Evolutionary conservation across 257 asterid genomes (phyloP).

Genomic region (Striga asiatica): DNA sequence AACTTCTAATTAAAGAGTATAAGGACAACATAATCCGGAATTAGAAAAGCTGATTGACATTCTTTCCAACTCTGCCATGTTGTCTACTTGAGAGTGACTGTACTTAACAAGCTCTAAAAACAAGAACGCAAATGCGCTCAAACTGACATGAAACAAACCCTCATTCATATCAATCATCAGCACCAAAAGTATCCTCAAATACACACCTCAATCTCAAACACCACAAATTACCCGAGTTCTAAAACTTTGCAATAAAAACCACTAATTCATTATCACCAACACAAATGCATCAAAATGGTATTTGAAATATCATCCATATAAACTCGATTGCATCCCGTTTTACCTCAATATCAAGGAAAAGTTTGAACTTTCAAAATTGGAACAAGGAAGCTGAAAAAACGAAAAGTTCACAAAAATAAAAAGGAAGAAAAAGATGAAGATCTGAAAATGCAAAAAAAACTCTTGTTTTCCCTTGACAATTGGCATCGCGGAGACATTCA

Average conservation of each 20-base stretch:
- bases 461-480: conserved; percentile 94
- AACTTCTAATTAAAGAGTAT: neutral
- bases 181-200: neutral
- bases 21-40: neutral
- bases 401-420: no score
- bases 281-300: no score
- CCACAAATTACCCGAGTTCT: neutral
- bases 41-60: conserved; percentile 20
- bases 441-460: conserved; percentile 34
- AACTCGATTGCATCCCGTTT: neutral
- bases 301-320: no score
- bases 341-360: conserved; percentile 1
- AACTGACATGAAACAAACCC: conserved; percentile 43
- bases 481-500: conserved; percentile 76
- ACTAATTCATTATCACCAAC: no score
- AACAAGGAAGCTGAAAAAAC: neutral
- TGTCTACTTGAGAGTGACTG: conserved; percentile 80
- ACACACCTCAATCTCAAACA: neutral
- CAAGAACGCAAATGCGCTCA: conserved; percentile 80
- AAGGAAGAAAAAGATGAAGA: conserved; percentile 11
- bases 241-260: no score
- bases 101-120: conserved; percentile 85
- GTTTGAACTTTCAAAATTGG: neutral
- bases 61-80: conserved; percentile 57
- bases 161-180: neutral